Evolutionary conservation across 495 filamentous ascomycete species (phyloP).

Genomic region (Penicillium dipodomyicola): DNA sequence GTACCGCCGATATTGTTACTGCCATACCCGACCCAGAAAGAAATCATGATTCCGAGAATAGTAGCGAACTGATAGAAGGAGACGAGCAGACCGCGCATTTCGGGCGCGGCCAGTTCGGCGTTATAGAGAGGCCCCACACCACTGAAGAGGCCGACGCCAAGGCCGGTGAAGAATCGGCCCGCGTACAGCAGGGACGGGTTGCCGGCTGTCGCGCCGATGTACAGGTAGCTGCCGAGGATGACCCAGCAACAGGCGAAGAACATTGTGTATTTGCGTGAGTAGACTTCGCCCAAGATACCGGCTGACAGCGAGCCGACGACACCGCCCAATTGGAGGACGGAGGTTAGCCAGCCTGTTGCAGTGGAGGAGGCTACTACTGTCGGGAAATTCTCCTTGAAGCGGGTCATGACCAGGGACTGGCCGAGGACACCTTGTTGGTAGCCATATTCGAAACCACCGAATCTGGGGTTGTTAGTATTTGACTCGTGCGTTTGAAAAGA

Average conservation of each 20-base stretch:
- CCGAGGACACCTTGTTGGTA: constrained; percentile 48
- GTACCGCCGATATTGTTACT: constrained; percentile 43
- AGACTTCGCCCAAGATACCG: constrained; percentile 54
- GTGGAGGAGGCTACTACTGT: constrained; percentile 38
- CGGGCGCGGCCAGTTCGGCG: constrained; percentile 70
- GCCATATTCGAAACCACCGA: constrained; percentile 49
- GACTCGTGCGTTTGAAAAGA: neutral
- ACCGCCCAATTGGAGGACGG: constrained; percentile 73
- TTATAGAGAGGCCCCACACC: constrained; percentile 65
- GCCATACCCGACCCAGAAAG: constrained; percentile 72
- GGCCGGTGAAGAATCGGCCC: constrained; percentile 65
- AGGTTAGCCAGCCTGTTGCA: constrained; percentile 45
- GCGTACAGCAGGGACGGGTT: constrained; percentile 60
- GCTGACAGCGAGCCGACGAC: constrained; percentile 66
- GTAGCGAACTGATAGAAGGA: constrained; percentile 80
- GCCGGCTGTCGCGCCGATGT: constrained; percentile 50
- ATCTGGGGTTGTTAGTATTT: constrained; percentile 18
- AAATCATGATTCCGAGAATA: constrained; percentile 68
- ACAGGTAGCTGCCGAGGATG: constrained; percentile 56
- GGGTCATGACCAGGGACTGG: constrained; percentile 43
- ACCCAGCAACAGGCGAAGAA: constrained; percentile 71
- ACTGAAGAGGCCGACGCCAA: constrained; percentile 63
- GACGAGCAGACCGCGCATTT: constrained; percentile 72
- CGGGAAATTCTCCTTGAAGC: constrained; percentile 45
- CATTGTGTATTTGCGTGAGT: constrained; percentile 68